Evolutionary conservation across 202 grass and related monocot genomes (phyloP), one percentile per base, ranked within the genome.

Genomic region (Saccharum hybrid): DNA sequence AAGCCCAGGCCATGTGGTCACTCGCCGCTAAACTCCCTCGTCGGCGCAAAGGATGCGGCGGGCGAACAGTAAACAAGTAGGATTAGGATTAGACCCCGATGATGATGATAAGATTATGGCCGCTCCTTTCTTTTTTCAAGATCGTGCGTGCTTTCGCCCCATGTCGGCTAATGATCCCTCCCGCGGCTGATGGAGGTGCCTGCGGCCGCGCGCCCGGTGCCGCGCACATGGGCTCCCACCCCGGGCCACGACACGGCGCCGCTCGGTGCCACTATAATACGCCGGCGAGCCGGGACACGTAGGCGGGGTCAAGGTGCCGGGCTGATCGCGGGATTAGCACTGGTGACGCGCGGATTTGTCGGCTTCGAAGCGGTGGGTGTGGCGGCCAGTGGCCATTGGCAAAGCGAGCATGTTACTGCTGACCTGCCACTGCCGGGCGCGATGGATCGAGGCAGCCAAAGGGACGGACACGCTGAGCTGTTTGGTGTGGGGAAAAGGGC

Each of bases 161-260:
- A 59, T 23, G 26, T 43, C 52, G 15, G 83, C 56, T 87, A 87
- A 77, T 66, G 81, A 81, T 76, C 46, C 72, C 45, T 37, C 5
- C 30, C 1, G 28, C 28, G 28, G 28, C 28, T 28, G 28, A 28
- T 28, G 28, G 28, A 28, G 28, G 28, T 28, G 28, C 28, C 28
- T 28, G 28, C 28, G 28, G 28, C 28, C 28, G 28, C 28, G 28
- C 4, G 14, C 1, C 4, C 4, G 12, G 1, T 18, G 46, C 10
- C 75, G 7, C 10, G 82, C 89, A 88, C 89, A 88, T 91, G 89
- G 85, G 77, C 73, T 78, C 87, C 85, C 5, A 82, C 85, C 89
- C 52, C 1, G 14, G 6, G 66, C 73, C 82, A 81, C 82, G 89
- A 81, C 89, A 85, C 38, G 85, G 77, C 85, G 89, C 82, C 82